These are phyloP conservation scores for Fonsecaea pugnacius DNA, from an alignment of 2,329 filamentous ascomycete genomes.

Conservation along the genomic window DNA sequence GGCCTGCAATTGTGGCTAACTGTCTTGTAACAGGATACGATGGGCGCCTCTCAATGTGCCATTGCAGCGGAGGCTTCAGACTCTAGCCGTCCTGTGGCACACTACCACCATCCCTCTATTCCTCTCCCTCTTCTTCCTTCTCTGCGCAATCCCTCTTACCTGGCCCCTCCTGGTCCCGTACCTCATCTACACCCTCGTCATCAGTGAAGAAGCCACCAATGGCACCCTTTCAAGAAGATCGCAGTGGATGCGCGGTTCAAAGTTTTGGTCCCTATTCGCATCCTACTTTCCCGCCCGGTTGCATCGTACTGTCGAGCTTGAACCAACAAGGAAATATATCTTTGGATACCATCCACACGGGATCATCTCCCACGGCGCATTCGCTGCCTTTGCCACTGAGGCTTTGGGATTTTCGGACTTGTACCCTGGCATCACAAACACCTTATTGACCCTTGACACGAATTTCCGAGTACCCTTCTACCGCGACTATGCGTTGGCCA, in stretches of 20 bases:
- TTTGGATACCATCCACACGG: constrained; percentile 97
- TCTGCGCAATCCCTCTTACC: constrained; percentile 85
- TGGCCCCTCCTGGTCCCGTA: constrained; percentile 84
- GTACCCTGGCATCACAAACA: constrained; percentile 95
- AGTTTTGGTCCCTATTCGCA: constrained; percentile 85
- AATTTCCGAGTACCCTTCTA: constrained; percentile 96
- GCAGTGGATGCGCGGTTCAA: constrained; percentile 71
- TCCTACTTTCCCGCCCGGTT: constrained; percentile 89
- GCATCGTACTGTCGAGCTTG: constrained; percentile 80
- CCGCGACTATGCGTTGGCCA: constrained; percentile 86
- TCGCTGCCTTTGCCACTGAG: constrained; percentile 87
- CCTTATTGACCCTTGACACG: constrained; percentile 86
- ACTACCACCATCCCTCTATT: constrained; percentile 71
- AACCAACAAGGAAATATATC: constrained; percentile 86
- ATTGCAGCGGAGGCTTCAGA: constrained; percentile 72
- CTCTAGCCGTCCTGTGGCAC: constrained; percentile 75
- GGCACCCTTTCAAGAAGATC: constrained; percentile 76
- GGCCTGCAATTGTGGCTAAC: constrained; percentile 12
- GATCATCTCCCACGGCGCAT: constrained; percentile 96
- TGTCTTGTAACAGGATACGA: constrained; percentile 62
- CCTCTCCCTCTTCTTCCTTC: constrained; percentile 83
- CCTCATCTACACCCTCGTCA: constrained; percentile 74
- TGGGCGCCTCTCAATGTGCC: constrained; percentile 82
- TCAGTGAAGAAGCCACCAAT: constrained; percentile 76
- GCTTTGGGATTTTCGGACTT: constrained; percentile 82